Evolutionary conservation across 208 protist species (phyloP), one percentile per base, ranked within the genome.

Genomic region (Trypanosoma congolense): DNA sequence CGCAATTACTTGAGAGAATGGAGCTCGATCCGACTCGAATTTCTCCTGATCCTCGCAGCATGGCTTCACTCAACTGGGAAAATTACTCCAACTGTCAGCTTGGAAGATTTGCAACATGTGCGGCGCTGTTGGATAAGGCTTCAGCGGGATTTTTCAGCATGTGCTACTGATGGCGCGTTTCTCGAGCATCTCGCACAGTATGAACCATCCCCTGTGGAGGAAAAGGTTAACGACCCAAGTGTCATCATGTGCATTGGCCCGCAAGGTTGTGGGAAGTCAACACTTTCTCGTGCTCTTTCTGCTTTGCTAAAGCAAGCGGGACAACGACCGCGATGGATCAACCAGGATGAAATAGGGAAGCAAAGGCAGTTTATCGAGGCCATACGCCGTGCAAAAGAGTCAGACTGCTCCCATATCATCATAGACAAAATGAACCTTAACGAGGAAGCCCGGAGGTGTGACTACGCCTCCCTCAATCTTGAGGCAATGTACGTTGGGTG

Each of bases 401-500:
- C 48, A 6, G 65, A 73, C 29, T 78, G 75, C 45, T 80, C 80
- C 19, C 83, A 93, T 56, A 26, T 93, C 25, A 70, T 93, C 18
- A 58, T 93, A 10, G 87, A 93, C 51, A 88, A 89, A 65, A 90
- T 90, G 83, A 83, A 93, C 61, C 61, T 93, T 2, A 73, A 78
- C 47, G 68, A 77, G 35, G 64, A 42, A 41, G 48, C 73, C 0
- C 76, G 87, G 2, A 24, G 21, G 30, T 38, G 59, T 9, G 83
- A 89, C 55, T 82, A 82, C 56, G 70, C 61, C 29, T 68, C 47
- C 40, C 22, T 25, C 18, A 46, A 46, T 19, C 55, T 76, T 19
- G 46, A 61, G 1, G 59, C 66, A 4, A 45, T 85, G 9, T 65
- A 66, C 0, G 54, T 90, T 1, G 70, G 66, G 6, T 88, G 80